These are phyloP conservation scores for Trichoderma afroharzianum DNA, from an alignment of 2,329 filamentous ascomycete species.

Conservation along the genomic window DNA sequence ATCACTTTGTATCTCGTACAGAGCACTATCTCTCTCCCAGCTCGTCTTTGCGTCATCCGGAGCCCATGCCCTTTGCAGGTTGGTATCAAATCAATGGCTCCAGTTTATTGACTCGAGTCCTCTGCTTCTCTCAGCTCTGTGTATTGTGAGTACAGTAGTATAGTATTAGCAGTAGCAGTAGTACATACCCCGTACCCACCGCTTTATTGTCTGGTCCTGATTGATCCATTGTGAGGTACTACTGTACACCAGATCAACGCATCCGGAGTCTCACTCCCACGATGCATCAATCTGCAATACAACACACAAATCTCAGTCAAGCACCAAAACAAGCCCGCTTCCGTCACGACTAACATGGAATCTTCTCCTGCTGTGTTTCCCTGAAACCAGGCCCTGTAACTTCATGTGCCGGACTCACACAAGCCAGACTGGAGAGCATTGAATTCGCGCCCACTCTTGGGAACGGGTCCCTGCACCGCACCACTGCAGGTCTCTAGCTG, in stretches of 20 bases:
- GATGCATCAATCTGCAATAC: not conserved
- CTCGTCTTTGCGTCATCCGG: slow-evolving; percentile 5
- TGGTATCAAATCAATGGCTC: not conserved
- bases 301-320: not conserved
- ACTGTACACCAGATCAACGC: not conserved
- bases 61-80: not conserved
- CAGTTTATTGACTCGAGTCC: slow-evolving; percentile 11
- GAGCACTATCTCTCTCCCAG: not conserved
- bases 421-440: not conserved
- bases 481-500: not conserved
- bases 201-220: not conserved
- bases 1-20: not conserved
- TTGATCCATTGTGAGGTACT: not conserved
- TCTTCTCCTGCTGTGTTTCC: not conserved
- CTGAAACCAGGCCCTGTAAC: slow-evolving; percentile 12
- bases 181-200: not conserved
- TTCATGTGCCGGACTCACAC: not conserved
- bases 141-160: no score
- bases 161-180: not conserved
- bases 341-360: not conserved
- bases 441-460: slow-evolving; percentile 3
- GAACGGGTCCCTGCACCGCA: slow-evolving; percentile 15
- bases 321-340: not conserved
- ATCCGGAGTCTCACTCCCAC: not conserved
- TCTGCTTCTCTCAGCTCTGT: not conserved